Evolutionary conservation across 2,329 filamentous ascomycete genomes (phyloP).

Genomic region (Fusarium ambrosium): DNA sequence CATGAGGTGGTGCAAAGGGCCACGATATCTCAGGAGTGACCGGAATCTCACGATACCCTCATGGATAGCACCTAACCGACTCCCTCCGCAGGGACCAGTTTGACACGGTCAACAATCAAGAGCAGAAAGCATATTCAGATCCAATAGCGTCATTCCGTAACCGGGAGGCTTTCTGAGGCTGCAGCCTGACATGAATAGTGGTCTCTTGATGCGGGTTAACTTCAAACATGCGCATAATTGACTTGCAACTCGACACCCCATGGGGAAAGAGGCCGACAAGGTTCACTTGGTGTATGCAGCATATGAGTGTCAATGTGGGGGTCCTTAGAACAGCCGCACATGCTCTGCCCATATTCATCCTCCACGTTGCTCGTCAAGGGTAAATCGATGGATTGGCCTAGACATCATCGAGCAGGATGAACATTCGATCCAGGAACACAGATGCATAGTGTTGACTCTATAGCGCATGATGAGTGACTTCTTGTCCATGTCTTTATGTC

Average conservation of each 20-base stretch:
- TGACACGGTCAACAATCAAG: not conserved
- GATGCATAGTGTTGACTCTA: constrained; percentile 20
- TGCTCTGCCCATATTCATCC: not conserved
- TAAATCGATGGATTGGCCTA: not conserved
- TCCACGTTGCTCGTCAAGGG: not conserved
- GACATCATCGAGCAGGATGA: constrained; percentile 18
- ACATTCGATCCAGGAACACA: not conserved
- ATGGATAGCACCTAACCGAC: not conserved
- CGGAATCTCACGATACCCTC: not conserved
- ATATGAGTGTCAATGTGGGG: not conserved
- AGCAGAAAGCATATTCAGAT: not conserved
- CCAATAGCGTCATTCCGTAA: not conserved
- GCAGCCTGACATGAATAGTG: not conserved
- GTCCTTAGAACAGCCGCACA: not conserved
- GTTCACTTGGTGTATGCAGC: not conserved
- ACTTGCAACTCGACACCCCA: not conserved
- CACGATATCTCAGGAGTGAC: not conserved
- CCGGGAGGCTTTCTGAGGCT: not conserved
- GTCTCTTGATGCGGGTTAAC: not conserved
- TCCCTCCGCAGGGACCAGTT: not conserved
- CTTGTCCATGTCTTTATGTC: not conserved
- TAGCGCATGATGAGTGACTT: not conserved
- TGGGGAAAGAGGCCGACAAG: not conserved
- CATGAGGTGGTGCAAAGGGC: not conserved
- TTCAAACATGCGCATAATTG: not conserved